phyloP scores from a whole-genome alignment of 371 early-diverging fungal genomes.

The Mortierella polycephala region DNA sequence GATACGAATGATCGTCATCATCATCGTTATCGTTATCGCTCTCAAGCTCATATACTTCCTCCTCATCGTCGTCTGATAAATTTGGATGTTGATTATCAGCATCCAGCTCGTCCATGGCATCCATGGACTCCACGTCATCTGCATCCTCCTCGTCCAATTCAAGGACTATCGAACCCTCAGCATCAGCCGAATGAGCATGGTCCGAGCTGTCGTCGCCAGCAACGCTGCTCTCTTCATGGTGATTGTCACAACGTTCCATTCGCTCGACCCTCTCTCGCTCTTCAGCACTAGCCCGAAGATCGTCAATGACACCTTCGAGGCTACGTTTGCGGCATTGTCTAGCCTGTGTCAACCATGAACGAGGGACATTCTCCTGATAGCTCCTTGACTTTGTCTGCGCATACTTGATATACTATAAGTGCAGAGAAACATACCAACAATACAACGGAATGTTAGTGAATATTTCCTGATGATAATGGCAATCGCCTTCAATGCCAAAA shows the following conservation, averaged over 20 bases:
- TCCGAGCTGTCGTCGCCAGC: constrained; percentile 24
- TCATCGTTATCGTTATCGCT: neutral
- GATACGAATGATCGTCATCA: neutral
- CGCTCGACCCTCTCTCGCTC: constrained; percentile 14
- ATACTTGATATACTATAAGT: constrained; percentile 38
- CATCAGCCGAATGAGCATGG: constrained; percentile 3
- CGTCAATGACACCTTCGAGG: constrained; percentile 41
- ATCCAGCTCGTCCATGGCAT: neutral
- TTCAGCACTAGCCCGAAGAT: constrained; percentile 14
- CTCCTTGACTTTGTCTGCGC: constrained; percentile 50
- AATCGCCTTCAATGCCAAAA: no score
- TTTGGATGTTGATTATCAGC: neutral
- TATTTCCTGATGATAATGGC: neutral
- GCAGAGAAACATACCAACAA: no score
- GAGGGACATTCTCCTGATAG: constrained; percentile 33
- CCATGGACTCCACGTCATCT: neutral
- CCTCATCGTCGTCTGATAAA: constrained; percentile 5
- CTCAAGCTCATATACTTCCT: neutral
- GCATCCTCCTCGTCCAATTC: constrained; percentile 7
- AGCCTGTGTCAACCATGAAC: constrained; percentile 22
- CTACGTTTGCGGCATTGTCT: constrained; percentile 47
- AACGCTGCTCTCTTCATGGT: constrained; percentile 7
- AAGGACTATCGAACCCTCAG: constrained; percentile 4
- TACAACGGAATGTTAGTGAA: no score
- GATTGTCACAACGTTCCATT: constrained; percentile 8